Conservation (phyloP, 495 filamentous ascomycete species). For the Amorphotheca resinae region DNA sequence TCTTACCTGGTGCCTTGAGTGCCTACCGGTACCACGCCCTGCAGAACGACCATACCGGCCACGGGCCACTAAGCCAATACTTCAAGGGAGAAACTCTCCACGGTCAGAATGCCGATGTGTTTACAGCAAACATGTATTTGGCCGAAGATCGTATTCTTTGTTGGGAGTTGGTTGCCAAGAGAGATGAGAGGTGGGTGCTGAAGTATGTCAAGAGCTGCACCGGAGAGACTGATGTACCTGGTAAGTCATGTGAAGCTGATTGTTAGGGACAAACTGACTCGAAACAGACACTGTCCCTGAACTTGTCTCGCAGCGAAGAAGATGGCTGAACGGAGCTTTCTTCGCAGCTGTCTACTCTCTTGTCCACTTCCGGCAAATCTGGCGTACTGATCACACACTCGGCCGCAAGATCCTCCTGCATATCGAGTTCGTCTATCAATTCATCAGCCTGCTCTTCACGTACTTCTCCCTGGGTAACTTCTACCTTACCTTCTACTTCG, state of each 20-base stretch:
- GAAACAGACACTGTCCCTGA: slow-evolving; percentile 61
- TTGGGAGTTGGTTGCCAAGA: slow-evolving; percentile 96
- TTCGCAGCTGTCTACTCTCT: slow-evolving; percentile 98
- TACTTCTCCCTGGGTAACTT: slow-evolving; percentile 98
- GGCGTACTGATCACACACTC: slow-evolving; percentile 85
- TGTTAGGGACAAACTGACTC: too few species aligned
- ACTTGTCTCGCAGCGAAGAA: slow-evolving; percentile 87
- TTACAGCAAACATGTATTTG: slow-evolving; percentile 98
- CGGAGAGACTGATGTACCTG: slow-evolving; percentile 94
- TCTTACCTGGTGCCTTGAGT: slow-evolving; percentile 84
- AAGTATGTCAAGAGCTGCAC: slow-evolving; percentile 94
- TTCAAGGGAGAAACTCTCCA: slow-evolving; percentile 98
- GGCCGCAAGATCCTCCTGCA: slow-evolving; percentile 83
- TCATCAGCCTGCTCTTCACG: slow-evolving; percentile 82
- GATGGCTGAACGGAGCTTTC: slow-evolving; percentile 98
- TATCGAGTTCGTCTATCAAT: slow-evolving; percentile 93
- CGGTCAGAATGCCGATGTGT: slow-evolving; percentile 94
- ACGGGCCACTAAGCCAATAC: slow-evolving; percentile 93
- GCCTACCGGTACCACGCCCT: slow-evolving; percentile 95
- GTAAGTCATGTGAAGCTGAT: slow-evolving; percentile 40
- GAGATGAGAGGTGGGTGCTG: slow-evolving; percentile 89
- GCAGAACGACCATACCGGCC: slow-evolving; percentile 91
- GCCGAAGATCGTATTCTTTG: slow-evolving; percentile 98
- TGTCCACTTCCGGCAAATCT: slow-evolving; percentile 87
- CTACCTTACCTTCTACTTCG: slow-evolving; percentile 97